A percentile compares a stretch with the other conserved stretches of the same genome.
These are phyloP conservation scores for Helenozyma baotianmanensis DNA, from an alignment of 805 yeast genomes.

Conservation along the genomic window DNA sequence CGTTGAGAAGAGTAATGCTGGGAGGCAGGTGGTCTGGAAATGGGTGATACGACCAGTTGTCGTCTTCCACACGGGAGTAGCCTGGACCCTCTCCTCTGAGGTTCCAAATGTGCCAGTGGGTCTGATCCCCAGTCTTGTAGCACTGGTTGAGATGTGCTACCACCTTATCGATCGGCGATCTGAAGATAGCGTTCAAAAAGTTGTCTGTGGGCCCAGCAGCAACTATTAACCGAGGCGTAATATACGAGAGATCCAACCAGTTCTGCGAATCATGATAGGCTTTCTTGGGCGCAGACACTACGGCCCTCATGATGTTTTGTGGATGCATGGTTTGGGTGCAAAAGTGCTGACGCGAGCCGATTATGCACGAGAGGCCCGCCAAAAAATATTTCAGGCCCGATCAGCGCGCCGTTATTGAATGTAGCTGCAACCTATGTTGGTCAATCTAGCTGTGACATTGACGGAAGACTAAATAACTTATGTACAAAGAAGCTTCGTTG, in stretches of 20 bases:
- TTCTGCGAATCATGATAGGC: constrained; percentile 15
- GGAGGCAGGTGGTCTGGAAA: constrained; percentile 81
- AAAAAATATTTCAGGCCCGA: background rate
- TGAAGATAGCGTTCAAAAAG: constrained; percentile 40
- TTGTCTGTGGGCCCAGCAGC: constrained; percentile 68
- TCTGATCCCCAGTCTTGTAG: constrained; percentile 41
- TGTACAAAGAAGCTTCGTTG: no score
- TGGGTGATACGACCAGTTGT: constrained; percentile 35
- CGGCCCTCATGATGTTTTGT: constrained; percentile 13
- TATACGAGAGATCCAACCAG: constrained; percentile 61
- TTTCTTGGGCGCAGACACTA: constrained; percentile 21
- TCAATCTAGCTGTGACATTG: no score
- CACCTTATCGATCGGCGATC: constrained; percentile 40
- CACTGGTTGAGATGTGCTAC: constrained; percentile 41
- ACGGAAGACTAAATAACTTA: no score
- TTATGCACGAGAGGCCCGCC: no score
- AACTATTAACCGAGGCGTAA: constrained; percentile 62
- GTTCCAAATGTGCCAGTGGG: constrained; percentile 71
- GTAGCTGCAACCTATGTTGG: no score
- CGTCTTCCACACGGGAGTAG: constrained; percentile 10
- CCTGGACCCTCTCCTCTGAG: constrained; percentile 55
- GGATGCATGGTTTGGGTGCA: constrained; percentile 14
- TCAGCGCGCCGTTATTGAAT: background rate
- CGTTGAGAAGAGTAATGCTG: constrained; percentile 48
- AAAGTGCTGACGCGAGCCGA: constrained; percentile 4